Percentiles rank a stretch among this genome's conserved stretches.
Conservation (phyloP, 2,329 filamentous ascomycete species). For the Dactylellina drechsleri region DNA sequence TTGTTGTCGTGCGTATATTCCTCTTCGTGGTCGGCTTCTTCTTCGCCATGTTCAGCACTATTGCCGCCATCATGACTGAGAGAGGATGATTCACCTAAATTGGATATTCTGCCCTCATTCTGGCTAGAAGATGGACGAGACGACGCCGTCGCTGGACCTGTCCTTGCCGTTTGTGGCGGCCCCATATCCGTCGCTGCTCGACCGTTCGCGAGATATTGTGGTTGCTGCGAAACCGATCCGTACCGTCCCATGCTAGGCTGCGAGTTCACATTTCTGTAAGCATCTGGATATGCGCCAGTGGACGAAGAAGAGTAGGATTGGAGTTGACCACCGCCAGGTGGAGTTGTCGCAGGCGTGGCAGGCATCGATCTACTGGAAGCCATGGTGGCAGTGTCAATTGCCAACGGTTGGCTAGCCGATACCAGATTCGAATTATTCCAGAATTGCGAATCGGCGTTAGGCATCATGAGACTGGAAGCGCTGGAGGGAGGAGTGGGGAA, state of each 20-base stretch:
- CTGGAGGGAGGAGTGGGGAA: conserved; percentile 94
- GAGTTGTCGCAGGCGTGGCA: conserved; percentile 88
- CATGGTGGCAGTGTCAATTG: conserved; percentile 78
- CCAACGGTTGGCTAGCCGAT: conserved; percentile 77
- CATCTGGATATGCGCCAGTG: conserved; percentile 77
- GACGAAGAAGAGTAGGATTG: conserved; percentile 71
- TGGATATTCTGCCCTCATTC: conserved; percentile 58
- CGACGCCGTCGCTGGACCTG: conserved; percentile 67
- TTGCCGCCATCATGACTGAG: conserved; percentile 69
- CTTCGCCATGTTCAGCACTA: conserved; percentile 68
- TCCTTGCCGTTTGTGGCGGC: conserved; percentile 70
- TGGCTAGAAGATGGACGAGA: conserved; percentile 58
- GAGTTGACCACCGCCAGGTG: conserved; percentile 83
- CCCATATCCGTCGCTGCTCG: conserved; percentile 77
- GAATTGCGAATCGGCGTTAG: conserved; percentile 79
- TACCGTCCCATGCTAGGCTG: conserved; percentile 77
- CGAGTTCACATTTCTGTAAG: conserved; percentile 70
- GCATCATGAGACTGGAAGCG: conserved; percentile 86
- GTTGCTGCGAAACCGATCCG: conserved; percentile 65
- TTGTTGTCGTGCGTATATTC: conserved; percentile 84
- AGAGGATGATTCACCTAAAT: conserved; percentile 66
- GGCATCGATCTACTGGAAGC: conserved; percentile 86
- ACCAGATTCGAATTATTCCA: conserved; percentile 70
- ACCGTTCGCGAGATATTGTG: conserved; percentile 73
- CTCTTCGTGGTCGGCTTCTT: conserved; percentile 71